phyloP scores from a whole-genome alignment of 495 filamentous ascomycete species.

The Choiromyces venosus region DNA sequence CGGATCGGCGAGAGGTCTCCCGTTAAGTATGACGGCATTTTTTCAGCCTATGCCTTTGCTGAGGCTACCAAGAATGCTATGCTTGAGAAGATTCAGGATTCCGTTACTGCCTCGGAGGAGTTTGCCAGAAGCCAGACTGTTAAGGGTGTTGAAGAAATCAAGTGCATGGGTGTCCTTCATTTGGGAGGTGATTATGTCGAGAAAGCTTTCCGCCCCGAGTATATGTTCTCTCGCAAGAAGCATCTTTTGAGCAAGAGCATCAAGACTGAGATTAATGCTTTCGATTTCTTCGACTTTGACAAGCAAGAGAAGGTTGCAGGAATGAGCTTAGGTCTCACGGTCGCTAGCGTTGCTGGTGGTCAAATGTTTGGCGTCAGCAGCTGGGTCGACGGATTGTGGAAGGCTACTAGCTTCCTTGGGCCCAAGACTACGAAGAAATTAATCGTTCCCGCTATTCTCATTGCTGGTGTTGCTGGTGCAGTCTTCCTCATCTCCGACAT shows the following conservation, averaged over 20 bases:
- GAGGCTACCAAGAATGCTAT: constrained; percentile 90
- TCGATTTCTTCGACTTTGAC: constrained; percentile 95
- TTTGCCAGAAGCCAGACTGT: constrained; percentile 73
- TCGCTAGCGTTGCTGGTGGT: constrained; percentile 76
- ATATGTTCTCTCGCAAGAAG: constrained; percentile 82
- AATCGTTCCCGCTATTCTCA: constrained; percentile 70
- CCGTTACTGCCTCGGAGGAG: constrained; percentile 75
- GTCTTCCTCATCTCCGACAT: constrained; percentile 80
- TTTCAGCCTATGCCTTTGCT: constrained; percentile 82
- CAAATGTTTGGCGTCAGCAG: constrained; percentile 74
- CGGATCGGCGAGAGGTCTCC: constrained; percentile 69
- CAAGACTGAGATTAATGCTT: constrained; percentile 76
- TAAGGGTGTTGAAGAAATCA: constrained; percentile 77
- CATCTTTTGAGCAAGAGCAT: constrained; percentile 77
- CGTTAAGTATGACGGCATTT: constrained; percentile 78
- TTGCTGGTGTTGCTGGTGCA: constrained; percentile 69
- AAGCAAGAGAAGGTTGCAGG: constrained; percentile 89
- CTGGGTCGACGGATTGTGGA: constrained; percentile 83
- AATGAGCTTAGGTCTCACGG: constrained; percentile 86
- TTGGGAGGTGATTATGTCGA: constrained; percentile 78
- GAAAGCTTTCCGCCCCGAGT: constrained; percentile 76
- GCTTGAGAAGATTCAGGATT: constrained; percentile 73
- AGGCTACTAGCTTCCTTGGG: constrained; percentile 72
- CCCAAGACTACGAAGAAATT: constrained; percentile 73
- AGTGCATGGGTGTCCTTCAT: constrained; percentile 79